Evolutionary conservation across 805 yeast species (phyloP), one percentile per base, ranked within the genome.

Genomic region (Candida glaebosa): DNA sequence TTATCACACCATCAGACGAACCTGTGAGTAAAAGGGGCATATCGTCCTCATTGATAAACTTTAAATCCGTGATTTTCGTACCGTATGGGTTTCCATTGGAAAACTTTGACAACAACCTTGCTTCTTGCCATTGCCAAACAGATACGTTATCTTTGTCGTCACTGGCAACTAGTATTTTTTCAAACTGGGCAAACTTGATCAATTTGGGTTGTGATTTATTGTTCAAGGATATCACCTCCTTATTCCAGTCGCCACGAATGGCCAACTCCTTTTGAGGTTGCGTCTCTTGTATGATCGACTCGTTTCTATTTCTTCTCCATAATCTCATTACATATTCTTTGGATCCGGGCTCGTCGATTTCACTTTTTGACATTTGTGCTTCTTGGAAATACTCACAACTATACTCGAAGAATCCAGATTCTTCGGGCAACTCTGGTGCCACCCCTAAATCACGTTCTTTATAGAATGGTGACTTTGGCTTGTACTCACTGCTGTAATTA

Each of bases 361-460:
- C 97, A 40, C 78, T 76, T 43, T 79, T 82, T 8, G 87, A 81
- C 83, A 90, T 83, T 57, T 91, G 98, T 0, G 99, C 97, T 56
- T 90, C 98, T 54, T 90, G 96, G 67, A 91, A 93, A 56, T 89
- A 90, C 59, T 93, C 99, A 44, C 87, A 78, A 51, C 85, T 78
- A 60, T 83, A 86, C 39, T 82, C 86, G 46, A 85, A 76, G 52
- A 86, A 84, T 5, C 78, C 77, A 7, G 87, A 81, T 3, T 69
- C 69, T 8, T 78, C 58, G 1, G 87, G 84, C 3, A 84, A 52
- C 4, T 63, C 64, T 2, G 80, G 78, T 16, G 47, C 49, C 5
- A 46, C 45, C n/a, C 58, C 51, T 6, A 61, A 44, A 40, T 67
- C 69, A 31, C 73, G 49, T 19, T 63, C 59, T 7, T 49, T 60